Evolutionary conservation across 148 eudicot species (phyloP).

Genomic region (Chenopodium album): DNA sequence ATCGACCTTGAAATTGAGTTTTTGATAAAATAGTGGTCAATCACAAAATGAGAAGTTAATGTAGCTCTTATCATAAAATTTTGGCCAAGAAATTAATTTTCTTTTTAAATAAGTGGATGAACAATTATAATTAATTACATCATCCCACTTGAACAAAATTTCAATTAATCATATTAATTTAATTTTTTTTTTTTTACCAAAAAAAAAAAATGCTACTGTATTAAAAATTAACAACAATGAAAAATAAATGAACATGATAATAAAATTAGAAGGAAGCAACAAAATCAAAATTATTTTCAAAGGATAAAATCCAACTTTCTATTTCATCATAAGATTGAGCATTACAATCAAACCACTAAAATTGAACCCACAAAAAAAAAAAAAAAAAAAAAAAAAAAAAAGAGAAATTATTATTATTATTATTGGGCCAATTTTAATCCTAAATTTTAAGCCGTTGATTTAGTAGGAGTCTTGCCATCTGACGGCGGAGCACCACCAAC

Average conservation of each 20-base stretch:
- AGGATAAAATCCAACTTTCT: neutral
- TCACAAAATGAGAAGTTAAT: too few species aligned
- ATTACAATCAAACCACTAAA: slow-evolving; percentile 3
- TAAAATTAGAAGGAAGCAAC: too few species aligned
- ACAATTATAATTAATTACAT: too few species aligned
- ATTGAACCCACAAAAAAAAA: neutral
- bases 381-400: neutral
- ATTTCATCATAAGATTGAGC: slow-evolving; percentile 1
- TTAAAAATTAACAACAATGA: neutral
- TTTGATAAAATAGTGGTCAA: too few species aligned
- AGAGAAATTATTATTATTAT: neutral
- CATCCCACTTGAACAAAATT: too few species aligned
- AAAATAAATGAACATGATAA: neutral
- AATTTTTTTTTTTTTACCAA: too few species aligned
- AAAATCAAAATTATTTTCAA: too few species aligned
- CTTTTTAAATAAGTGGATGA: too few species aligned
- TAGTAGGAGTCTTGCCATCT: neutral
- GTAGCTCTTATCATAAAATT: too few species aligned
- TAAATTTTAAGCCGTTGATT: slow-evolving; percentile 10
- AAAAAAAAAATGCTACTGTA: neutral
- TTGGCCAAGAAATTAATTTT: too few species aligned
- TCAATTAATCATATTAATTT: too few species aligned
- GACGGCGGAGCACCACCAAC: slow-evolving; percentile 1
- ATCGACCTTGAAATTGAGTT: too few species aligned
- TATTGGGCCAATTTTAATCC: neutral